Base-by-base conservation (phyloP, 2,329 filamentous ascomycete genomes). In the Penicillium sp. region DNA sequence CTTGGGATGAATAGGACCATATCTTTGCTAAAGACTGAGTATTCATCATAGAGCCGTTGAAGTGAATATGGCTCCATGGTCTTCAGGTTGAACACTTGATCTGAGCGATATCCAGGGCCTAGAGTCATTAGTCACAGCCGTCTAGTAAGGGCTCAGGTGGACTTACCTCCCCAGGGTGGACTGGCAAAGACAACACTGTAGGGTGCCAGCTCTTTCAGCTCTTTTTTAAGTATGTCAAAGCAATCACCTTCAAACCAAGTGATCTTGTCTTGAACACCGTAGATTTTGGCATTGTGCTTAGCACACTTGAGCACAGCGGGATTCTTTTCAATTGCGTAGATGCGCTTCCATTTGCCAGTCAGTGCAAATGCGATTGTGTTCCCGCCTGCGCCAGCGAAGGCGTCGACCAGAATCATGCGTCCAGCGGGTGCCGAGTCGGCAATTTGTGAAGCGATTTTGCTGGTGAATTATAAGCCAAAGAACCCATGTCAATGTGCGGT, bases 301-400 rank as follows among this genome's bases (percentile, higher is more conserved):
- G 92, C 94, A 74, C 95, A 99, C 43, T 88, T 87, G 6, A 99
- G 82, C 1, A 90, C 91, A 9, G 86, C 83, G 3, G 86, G 79
- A 66, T 97, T 87, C 64, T 88, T 89, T 75, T 99, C 94, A 63
- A 99, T 88, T 40, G 90, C 91, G 69, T 97, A 91, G 60, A 99
- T 85, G 60, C 85, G 87, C 48, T 86, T 83, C 89, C 91, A 99
- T 59, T 86, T 85, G 18, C 83, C 85, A 0, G 88, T 90, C 9
- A 87, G 82, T 16, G 94, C 93, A 65, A 99, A 95, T n/a, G 92
- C 91, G 64, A 99, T 97, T 22, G 89, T 85, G 71, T 99, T 99
- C 51, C 92, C 94, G 36, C 95, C 94, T 1, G 90, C 92, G 42
- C 94, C 94, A 27, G 88, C 90, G 75, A 99, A 99, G 43, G 89